Percentiles rank a stretch among this genome's conserved stretches.
Conservation (phyloP, 2,329 filamentous ascomycete species). For the Aureobasidium sp. region DNA sequence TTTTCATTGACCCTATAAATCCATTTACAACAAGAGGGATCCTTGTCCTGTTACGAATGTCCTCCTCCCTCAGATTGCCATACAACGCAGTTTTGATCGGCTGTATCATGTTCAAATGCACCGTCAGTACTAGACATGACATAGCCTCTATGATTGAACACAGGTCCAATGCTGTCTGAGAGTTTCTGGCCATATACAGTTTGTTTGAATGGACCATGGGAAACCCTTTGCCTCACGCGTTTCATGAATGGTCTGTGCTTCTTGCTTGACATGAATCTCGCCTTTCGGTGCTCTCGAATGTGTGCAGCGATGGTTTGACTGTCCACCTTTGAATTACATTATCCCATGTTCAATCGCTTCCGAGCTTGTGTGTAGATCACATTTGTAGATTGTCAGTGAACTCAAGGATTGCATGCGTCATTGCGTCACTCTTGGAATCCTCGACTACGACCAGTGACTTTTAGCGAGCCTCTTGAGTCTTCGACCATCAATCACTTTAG, state of each 20-base stretch:
- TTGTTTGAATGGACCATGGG: not conserved
- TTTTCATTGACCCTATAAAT: not conserved
- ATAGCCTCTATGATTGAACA: not conserved
- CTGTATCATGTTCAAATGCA: not conserved
- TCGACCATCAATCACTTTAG: not conserved
- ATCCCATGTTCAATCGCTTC: not conserved
- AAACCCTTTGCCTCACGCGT: conserved; percentile 1
- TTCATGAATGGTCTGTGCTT: conserved; percentile 3
- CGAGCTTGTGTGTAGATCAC: no score
- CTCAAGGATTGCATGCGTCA: not conserved
- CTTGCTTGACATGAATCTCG: not conserved
- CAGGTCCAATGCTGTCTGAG: not conserved
- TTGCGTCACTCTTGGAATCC: not conserved
- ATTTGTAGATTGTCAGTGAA: not conserved
- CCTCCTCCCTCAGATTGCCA: not conserved
- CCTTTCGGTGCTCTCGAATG: not conserved
- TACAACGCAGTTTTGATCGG: not conserved
- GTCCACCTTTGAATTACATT: not conserved
- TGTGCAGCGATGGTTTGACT: not conserved
- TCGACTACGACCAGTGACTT: not conserved
- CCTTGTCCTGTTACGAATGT: not conserved
- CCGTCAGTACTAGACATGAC: not conserved
- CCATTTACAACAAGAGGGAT: not conserved
- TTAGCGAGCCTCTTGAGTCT: not conserved
- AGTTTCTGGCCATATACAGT: not conserved